phyloP scores from a whole-genome alignment of 2,329 filamentous ascomycete species.

The Dryadomyces quercivorus region DNA sequence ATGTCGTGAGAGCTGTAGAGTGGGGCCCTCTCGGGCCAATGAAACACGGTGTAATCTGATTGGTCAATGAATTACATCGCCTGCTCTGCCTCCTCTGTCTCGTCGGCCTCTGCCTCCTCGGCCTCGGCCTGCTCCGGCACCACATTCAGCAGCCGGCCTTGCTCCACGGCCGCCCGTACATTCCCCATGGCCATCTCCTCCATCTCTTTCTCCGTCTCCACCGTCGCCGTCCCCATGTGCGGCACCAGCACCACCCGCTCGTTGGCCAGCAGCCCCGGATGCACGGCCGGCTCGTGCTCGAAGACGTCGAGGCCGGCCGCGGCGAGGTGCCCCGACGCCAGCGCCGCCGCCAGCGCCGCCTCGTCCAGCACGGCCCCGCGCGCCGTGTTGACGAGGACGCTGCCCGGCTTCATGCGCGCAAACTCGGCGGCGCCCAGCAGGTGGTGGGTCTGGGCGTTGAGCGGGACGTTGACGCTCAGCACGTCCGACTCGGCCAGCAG shows the following conservation, averaged over 20 bases:
- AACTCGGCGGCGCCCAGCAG: slow-evolving; percentile 30
- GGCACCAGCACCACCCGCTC: slow-evolving; percentile 63
- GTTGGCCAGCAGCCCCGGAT: slow-evolving; percentile 59
- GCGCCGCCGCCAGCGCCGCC: slow-evolving; percentile 30
- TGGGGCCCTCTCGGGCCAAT: background rate
- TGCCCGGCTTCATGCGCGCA: slow-evolving; percentile 34
- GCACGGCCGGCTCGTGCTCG: slow-evolving; percentile 46
- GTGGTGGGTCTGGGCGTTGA: slow-evolving; percentile 23
- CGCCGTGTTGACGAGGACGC: slow-evolving; percentile 43
- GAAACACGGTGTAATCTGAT: background rate
- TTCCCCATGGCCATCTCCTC: slow-evolving; percentile 11
- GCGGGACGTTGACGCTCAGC: slow-evolving; percentile 36
- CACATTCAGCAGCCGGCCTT: slow-evolving; percentile 7
- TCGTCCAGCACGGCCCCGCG: slow-evolving; percentile 40
- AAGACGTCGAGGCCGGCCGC: slow-evolving; percentile 40
- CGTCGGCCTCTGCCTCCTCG: background rate
- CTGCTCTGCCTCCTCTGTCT: background rate
- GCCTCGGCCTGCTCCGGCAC: slow-evolving; percentile 11
- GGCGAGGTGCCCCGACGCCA: slow-evolving; percentile 30
- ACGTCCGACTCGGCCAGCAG: slow-evolving; percentile 35
- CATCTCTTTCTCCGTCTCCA: slow-evolving; percentile 35
- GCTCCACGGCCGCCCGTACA: slow-evolving; percentile 14
- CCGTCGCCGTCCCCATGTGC: slow-evolving; percentile 77
- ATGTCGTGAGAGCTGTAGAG: background rate
- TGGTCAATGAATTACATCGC: background rate